Base-by-base conservation (phyloP, 371 early-diverging fungal species). In the Enterospora canceri region DNA sequence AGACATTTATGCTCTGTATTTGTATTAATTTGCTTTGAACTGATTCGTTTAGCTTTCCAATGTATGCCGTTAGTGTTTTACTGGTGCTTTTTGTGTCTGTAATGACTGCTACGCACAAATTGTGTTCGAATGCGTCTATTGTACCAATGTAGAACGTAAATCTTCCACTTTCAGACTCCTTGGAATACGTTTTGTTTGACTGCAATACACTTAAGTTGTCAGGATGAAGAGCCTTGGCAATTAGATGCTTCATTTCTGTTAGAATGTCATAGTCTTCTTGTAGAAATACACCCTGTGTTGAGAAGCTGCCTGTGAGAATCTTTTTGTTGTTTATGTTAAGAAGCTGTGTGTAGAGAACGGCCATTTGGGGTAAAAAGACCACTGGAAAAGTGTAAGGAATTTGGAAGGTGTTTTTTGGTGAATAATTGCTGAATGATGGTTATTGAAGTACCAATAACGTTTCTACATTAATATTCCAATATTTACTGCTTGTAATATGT, bases 341-440 rank as follows among this genome's bases (percentile, higher is more conserved):
- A 33, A 74, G 50, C 24, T 72, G 70, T 35, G 74, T 74, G 56
- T 74, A 74, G 23, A 57, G 33, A 58, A 74, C 62, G 12, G 74
- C 40, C 74, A 74, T 74, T n/a, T n/a, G n/a, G n/a, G n/a, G n/a
- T n/a, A n/a, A n/a, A 15, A n/a, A 46, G 15, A n/a, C 46, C n/a
- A n/a, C 46, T 46, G 46, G 46, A 46, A 46, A 46, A 46, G 15
- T 15, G 15, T 46, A 46, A 46, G n/a, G n/a, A 46, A n/a, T 46
- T 15, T 46, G 15, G n/a, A 46, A 46, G 15, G n/a, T 26, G 21
- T n/a, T n/a, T n/a, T n/a, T n/a, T n/a, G n/a, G n/a, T n/a, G n/a
- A n/a, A n/a, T n/a, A n/a, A n/a, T n/a, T n/a, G n/a, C n/a, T n/a
- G n/a, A n/a, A n/a, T n/a, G n/a, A n/a, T n/a, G n/a, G n/a, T n/a